Evolutionary conservation across 257 asterid species (phyloP).

Genomic region (Nicotiana benthamiana): DNA sequence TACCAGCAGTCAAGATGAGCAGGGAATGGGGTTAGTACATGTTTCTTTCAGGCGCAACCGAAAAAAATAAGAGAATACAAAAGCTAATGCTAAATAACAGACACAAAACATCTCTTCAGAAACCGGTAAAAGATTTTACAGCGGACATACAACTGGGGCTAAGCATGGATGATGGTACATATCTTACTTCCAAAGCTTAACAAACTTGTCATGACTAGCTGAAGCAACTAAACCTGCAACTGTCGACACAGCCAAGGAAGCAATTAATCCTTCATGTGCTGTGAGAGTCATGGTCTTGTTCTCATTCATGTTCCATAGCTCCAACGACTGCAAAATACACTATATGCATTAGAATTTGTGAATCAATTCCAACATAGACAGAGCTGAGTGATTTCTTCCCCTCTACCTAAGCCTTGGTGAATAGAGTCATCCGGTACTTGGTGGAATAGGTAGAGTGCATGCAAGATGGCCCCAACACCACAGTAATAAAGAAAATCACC

Average conservation of each 20-base stretch:
- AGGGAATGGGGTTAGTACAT: background rate
- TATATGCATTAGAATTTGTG: background rate
- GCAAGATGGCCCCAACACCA: background rate
- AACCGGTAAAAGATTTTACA: background rate
- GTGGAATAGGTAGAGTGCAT: background rate
- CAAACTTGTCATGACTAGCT: slow-evolving; percentile 79
- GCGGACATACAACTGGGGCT: background rate
- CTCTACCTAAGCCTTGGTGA: background rate
- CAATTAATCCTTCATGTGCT: slow-evolving; percentile 73
- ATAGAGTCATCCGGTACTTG: background rate
- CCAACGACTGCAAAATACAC: slow-evolving; percentile 51
- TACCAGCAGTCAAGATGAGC: background rate
- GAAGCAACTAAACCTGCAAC: slow-evolving; percentile 82
- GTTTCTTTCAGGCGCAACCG: background rate
- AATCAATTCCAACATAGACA: background rate
- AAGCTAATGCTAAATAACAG: background rate
- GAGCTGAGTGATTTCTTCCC: background rate
- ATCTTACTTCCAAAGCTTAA: slow-evolving; percentile 66
- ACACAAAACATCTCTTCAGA: background rate
- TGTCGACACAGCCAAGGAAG: slow-evolving; percentile 70
- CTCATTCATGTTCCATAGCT: slow-evolving; percentile 84
- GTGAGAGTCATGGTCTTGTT: slow-evolving; percentile 76
- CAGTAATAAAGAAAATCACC: background rate
- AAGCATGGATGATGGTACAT: background rate
- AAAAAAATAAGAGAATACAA: background rate